phyloP scores from a whole-genome alignment of 441 rosid genomes.

The Pelargonium citronellum region DNA sequence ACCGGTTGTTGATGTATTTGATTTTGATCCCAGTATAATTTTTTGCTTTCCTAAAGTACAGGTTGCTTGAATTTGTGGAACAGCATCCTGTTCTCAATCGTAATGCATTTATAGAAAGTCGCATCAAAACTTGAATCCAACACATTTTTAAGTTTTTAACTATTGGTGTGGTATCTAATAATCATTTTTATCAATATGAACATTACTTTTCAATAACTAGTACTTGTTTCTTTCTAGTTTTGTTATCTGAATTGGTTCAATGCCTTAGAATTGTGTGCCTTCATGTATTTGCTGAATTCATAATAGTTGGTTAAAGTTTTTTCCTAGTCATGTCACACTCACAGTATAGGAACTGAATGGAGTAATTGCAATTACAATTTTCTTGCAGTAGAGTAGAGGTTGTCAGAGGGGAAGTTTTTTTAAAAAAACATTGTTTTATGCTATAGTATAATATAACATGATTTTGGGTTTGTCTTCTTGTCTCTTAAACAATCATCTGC shows the following conservation, averaged over 20 bases:
- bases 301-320: not conserved
- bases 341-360: not conserved
- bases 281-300: not conserved
- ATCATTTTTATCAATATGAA: not conserved
- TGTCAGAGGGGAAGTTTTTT: not conserved
- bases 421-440: not conserved
- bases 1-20: not conserved
- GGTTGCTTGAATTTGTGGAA: not conserved
- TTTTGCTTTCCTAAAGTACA: not conserved
- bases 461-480: not conserved
- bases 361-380: not conserved
- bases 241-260: too few species aligned
- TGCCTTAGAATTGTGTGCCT: not conserved
- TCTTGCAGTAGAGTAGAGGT: not conserved
- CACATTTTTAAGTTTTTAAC: not conserved
- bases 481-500: not conserved
- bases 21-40: not conserved
- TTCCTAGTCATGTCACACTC: not conserved
- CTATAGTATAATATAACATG: not conserved
- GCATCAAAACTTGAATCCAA: not conserved
- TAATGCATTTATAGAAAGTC: not conserved
- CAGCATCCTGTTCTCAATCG: not conserved
- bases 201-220: not conserved
- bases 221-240: too few species aligned
- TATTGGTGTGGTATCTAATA: not conserved